A percentile compares a stretch with the other conserved stretches of the same genome.
Evolutionary conservation across 805 yeast genomes (phyloP).

Genomic region (Candida ficus): DNA sequence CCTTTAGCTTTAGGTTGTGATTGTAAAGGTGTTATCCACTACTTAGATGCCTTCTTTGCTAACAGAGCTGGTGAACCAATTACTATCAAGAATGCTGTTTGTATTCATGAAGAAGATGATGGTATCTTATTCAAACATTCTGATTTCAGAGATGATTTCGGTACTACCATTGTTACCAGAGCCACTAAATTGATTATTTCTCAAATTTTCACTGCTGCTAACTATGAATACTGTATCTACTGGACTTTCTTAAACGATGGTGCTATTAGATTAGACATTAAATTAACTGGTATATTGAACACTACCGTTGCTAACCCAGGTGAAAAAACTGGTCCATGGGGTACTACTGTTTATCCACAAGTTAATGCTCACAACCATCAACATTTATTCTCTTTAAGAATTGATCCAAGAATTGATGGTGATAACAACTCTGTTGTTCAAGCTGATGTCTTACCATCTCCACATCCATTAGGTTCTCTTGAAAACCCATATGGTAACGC

Average conservation of each 20-base stretch:
- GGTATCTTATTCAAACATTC: constrained; percentile 78
- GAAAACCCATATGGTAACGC: constrained; percentile 78
- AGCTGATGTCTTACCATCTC: constrained; percentile 58
- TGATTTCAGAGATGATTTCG: constrained; percentile 76
- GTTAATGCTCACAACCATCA: constrained; percentile 86
- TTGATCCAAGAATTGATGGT: constrained; percentile 80
- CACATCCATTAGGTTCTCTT: constrained; percentile 55
- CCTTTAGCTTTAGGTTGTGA: constrained; percentile 77
- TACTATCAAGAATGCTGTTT: constrained; percentile 70
- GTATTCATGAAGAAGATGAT: constrained; percentile 85
- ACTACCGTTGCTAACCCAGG: constrained; percentile 60
- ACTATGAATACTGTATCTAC: constrained; percentile 80
- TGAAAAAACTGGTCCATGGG: constrained; percentile 72
- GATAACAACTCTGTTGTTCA: constrained; percentile 69
- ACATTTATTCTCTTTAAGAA: constrained; percentile 71
- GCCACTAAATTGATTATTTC: constrained; percentile 70
- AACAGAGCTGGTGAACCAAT: constrained; percentile 64
- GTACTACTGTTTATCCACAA: constrained; percentile 73
- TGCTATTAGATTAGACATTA: constrained; percentile 71
- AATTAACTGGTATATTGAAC: constrained; percentile 79
- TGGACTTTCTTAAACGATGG: constrained; percentile 85
- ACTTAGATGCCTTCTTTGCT: constrained; percentile 72
- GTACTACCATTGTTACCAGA: constrained; percentile 69
- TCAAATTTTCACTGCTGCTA: constrained; percentile 82
- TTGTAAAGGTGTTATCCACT: constrained; percentile 82